Evolutionary conservation across 2,329 filamentous ascomycete species (phyloP).

Genomic region (Lachnellula subtilissima): DNA sequence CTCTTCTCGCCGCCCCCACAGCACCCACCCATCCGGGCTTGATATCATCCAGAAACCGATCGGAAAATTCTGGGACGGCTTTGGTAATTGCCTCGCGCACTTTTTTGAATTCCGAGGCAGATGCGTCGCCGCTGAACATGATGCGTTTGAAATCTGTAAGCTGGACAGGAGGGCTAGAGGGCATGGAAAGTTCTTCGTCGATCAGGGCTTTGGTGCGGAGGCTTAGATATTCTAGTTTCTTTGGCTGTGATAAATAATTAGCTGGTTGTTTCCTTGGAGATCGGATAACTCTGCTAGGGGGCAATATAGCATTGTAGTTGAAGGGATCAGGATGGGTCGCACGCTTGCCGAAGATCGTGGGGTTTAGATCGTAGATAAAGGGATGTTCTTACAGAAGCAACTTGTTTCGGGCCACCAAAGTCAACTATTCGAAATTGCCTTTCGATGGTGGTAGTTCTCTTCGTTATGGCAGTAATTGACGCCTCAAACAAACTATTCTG

Average conservation of each 20-base stretch:
- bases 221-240: not conserved
- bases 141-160: not conserved
- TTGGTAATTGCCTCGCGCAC: not conserved
- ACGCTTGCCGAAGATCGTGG: too few species aligned
- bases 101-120: not conserved
- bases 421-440: not conserved
- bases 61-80: not conserved
- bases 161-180: not conserved
- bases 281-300: too few species aligned
- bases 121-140: not conserved
- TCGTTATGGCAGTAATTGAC: not conserved
- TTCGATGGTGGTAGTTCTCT: not conserved
- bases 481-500: not conserved
- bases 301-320: too few species aligned
- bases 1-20: not conserved
- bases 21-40: constrained; percentile 1
- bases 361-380: not conserved
- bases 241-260: not conserved
- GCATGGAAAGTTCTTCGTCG: not conserved
- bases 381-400: not conserved
- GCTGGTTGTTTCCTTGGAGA: not conserved
- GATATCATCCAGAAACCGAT: not conserved
- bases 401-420: not conserved
- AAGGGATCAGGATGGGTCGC: too few species aligned
- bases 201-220: not conserved